Base-by-base conservation (phyloP, 345 rosid genomes). In the Salix purpurea region DNA sequence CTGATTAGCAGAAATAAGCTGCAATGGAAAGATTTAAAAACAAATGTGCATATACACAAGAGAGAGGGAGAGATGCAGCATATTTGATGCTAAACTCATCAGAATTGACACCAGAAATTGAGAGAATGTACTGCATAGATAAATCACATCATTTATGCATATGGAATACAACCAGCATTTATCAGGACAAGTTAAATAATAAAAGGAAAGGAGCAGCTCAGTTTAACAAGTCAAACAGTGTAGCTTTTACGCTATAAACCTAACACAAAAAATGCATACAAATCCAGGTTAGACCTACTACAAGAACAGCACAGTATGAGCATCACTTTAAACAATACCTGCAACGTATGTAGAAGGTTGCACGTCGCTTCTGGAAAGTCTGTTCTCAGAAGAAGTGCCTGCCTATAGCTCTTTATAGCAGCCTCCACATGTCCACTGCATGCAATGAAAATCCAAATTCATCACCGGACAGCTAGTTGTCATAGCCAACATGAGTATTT, bases 301-400 rank as follows among this genome's bases (percentile, higher is more conserved):
- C 13, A n/a, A 56, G 13, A 24, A n/a, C 14, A 56, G 62, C 24
- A 4, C 62, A 8, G 28, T 9, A 9, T n/a, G 26, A 58, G 64
- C 28, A 58, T 23, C 64, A n/a, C 40, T 56, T 26, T 61, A 34
- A 65, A 46, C 23, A 4, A 36, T 87, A 93, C 99, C 94, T 92
- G 97, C 65, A 96, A 82, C 39, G 99, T 94, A 80, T 96, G 99
- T 48, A 94, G 83, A 82, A 96, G 97, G 82, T 96, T 96, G 87
- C 98, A 96, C 8, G 97, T 96, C 54, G 97, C 99, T 85, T 96
- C 99, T 56, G 99, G 99, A 74, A 96, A 96, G 75, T 96, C 99
- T 11, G 97, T 85, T 42, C 99, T 91, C 56, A 96, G 86, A 58
- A 74, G 74, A 83, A 96, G 78, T 56, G 99, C 98, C 83, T 96